phyloP scores from a whole-genome alignment of 352 stramenopile genomes.

The Saprolegnia diclina region DNA sequence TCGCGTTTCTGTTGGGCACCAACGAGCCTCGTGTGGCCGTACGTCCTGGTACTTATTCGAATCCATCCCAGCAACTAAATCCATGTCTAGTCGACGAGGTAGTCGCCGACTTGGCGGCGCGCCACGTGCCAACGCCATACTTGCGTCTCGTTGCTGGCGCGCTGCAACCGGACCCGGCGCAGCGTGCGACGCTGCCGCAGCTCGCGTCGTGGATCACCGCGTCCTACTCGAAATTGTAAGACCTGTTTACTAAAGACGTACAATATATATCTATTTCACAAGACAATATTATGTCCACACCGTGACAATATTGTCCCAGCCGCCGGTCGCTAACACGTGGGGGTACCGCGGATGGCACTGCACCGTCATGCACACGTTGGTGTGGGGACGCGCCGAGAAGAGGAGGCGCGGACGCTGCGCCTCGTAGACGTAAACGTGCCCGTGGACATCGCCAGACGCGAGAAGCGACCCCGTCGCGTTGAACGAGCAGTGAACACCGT shows the following conservation, averaged over 20 bases:
- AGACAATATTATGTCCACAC: background rate
- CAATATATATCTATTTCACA: no score
- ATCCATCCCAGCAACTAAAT: background rate
- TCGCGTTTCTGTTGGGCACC: slow-evolving; percentile 62
- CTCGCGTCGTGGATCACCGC: slow-evolving; percentile 33
- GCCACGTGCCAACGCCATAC: slow-evolving; percentile 34
- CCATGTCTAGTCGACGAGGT: slow-evolving; percentile 48
- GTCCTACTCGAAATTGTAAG: slow-evolving; percentile 27
- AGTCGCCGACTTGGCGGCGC: slow-evolving; percentile 39
- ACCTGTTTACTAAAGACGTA: no score
- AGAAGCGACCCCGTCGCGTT: background rate
- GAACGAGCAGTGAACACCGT: background rate
- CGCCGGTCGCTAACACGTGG: background rate
- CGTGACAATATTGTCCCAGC: background rate
- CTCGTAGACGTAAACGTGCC: background rate
- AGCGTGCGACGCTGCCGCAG: slow-evolving; percentile 40
- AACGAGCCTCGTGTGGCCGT: slow-evolving; percentile 62
- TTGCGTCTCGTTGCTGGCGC: slow-evolving; percentile 38
- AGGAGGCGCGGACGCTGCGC: background rate
- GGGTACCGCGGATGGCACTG: background rate
- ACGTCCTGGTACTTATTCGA: slow-evolving; percentile 35
- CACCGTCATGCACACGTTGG: background rate
- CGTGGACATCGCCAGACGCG: background rate
- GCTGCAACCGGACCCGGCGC: slow-evolving; percentile 38
- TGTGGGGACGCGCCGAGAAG: background rate